These are phyloP conservation scores for Aphanomyces cochlioides DNA, from an alignment of 352 stramenopile species.

Conservation along the genomic window DNA sequence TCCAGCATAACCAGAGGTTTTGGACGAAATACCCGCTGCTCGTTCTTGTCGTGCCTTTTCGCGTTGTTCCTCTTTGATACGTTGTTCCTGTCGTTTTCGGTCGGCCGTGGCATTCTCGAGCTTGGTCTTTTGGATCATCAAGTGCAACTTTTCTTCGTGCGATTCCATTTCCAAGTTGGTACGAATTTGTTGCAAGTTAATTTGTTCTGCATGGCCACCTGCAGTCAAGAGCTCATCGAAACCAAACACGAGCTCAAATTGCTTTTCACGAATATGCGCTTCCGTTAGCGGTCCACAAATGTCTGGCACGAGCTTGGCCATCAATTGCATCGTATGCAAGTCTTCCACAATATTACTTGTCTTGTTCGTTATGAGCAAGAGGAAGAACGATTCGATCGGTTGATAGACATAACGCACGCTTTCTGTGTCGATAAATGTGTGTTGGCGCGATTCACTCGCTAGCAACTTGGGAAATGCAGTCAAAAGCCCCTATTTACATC, in stretches of 20 bases:
- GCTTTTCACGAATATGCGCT: conserved; percentile 92
- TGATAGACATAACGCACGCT: conserved; percentile 99
- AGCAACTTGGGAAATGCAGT: conserved; percentile 99
- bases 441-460: conserved; percentile 89
- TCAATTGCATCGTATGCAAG: conserved; percentile 95
- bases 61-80: conserved; percentile 85
- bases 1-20: conserved; percentile 39
- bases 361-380: conserved; percentile 99
- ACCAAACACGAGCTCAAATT: conserved; percentile 98
- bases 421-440: conserved; percentile 99
- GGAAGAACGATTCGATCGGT: conserved; percentile 96
- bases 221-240: conserved; percentile 99
- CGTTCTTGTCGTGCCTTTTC: conserved; percentile 75
- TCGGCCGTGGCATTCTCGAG: conserved; percentile 84
- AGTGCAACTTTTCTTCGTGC: conserved; percentile 98
- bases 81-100: conserved; percentile 84
- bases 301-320: conserved; percentile 97
- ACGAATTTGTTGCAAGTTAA: conserved; percentile 90
- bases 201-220: conserved; percentile 96
- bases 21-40: conserved; percentile 55
- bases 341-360: conserved; percentile 99
- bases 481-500: conserved; percentile 82
- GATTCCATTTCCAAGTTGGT: conserved; percentile 99
- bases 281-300: conserved; percentile 93
- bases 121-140: conserved; percentile 98